Evolutionary conservation across 2,329 filamentous ascomycete genomes (phyloP), one percentile per base, ranked within the genome.

Genomic region (Lojkania enalia): DNA sequence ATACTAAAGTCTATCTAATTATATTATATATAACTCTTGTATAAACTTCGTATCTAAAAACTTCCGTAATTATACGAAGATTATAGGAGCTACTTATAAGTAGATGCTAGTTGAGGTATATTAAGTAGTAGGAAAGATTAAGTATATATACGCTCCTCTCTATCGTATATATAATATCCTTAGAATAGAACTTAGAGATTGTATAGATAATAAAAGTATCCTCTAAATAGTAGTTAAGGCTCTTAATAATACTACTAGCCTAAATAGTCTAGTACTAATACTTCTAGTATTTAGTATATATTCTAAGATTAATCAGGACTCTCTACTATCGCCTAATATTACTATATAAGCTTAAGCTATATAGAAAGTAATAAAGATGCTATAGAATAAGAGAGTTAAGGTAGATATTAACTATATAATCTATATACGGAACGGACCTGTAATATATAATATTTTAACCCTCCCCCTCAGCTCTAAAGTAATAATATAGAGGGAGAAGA

Each of bases 371-470:
- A 44, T 39, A 30, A 44, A 39, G 15, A 44, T 44, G 25, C 20
- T 39, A 7, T 39, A 44, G 5, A 18, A 3, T 30, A 23, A 39
- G 14, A 23, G 31, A n/a, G 14, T 19, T 25, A 35, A 23, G 27
- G 21, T 27, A 9, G 19, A 39, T 27, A 27, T 39, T 27, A 39
- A 39, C 21, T 27, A 27, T 39, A 29, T 20, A 20, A 5, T 46
- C 4, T 41, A 46, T 30, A 46, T 20, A 5, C 7, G 19, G 4
- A 46, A 46, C 35, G 35, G 43, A 2, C 37, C 68, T 31, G 16
- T 5, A 7, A 15, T 30, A 15, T 30, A 36, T 36, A 29, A 43
- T 5, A 20, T 43, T 20, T 18, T 43, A 13, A 15, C 14, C 6
- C 32, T 43, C 20, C 20, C 32, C n/a, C 20, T 43, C 31, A 36